A percentile compares a stretch with the other conserved stretches of the same genome.
Evolutionary conservation across 2,329 filamentous ascomycete genomes (phyloP).

Genomic region (Periglandula ipomoeae): DNA sequence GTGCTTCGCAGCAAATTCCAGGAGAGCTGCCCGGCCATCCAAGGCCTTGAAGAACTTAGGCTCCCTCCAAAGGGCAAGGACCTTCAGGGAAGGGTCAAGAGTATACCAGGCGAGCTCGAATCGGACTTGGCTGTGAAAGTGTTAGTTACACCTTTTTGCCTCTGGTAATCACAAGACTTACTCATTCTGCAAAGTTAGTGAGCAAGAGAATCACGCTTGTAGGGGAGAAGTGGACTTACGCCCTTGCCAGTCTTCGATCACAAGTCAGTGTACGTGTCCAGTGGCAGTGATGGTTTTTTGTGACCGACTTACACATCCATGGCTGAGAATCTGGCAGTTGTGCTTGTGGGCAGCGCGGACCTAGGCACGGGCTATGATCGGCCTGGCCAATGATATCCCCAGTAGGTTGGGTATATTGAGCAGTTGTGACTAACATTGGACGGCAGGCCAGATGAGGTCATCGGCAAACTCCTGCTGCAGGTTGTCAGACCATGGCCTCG

Average conservation of each 20-base stretch:
- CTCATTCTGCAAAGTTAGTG: conserved; percentile 44
- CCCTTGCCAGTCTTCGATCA: too few species aligned
- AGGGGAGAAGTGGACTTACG: too few species aligned
- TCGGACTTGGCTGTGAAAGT: neutral
- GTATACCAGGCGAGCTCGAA: conserved; percentile 1
- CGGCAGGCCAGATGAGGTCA: conserved; percentile 63
- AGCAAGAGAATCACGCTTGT: too few species aligned
- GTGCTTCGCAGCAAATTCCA: conserved; percentile 4
- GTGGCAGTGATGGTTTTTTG: too few species aligned
- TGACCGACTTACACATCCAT: too few species aligned
- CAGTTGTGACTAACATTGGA: conserved; percentile 60
- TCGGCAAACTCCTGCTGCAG: conserved; percentile 65
- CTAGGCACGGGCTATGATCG: too few species aligned
- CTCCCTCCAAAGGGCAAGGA: conserved; percentile 3
- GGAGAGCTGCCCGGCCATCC: conserved; percentile 4
- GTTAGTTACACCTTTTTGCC: conserved; percentile 11
- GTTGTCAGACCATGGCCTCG: conserved; percentile 38
- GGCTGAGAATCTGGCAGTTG: too few species aligned
- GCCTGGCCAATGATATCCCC: too few species aligned
- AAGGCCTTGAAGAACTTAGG: conserved; percentile 1
- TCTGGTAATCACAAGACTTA: conserved; percentile 24
- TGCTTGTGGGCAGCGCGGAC: too few species aligned
- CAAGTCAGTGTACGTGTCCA: too few species aligned
- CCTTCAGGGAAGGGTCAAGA: conserved; percentile 4
- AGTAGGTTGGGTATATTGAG: too few species aligned